These are phyloP conservation scores for Ganoderma meredithae DNA, from an alignment of 1,284 basidiomycete species.

Conservation along the genomic window DNA sequence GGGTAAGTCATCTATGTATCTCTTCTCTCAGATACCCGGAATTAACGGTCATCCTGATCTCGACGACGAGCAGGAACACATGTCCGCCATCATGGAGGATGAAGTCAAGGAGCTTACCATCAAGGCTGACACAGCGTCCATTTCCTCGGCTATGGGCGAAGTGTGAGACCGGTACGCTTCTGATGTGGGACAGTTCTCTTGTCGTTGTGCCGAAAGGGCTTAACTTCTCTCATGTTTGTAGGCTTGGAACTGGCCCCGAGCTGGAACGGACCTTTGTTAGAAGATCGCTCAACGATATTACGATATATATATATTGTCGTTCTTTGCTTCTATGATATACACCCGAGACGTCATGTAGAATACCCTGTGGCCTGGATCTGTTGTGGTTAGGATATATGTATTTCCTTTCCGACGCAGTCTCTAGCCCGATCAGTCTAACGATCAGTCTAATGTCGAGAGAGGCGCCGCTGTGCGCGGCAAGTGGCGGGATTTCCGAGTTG, in stretches of 20 bases:
- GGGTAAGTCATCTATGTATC: constrained; percentile 1
- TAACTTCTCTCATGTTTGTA: not conserved
- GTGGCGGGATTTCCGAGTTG: constrained; percentile 13
- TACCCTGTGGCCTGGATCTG: not conserved
- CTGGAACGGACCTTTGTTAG: not conserved
- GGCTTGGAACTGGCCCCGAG: not conserved
- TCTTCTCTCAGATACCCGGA: not conserved
- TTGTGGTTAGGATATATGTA: not conserved
- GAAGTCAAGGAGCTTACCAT: constrained; percentile 13
- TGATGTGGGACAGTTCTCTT: not conserved
- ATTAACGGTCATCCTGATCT: not conserved
- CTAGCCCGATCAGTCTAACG: not conserved
- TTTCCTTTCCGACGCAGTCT: not conserved
- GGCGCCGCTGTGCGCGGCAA: not conserved
- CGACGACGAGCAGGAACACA: constrained; percentile 8
- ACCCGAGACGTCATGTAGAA: not conserved
- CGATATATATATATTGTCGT: not conserved
- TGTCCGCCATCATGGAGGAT: constrained; percentile 14
- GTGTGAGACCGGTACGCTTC: constrained; percentile 1
- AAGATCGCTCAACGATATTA: not conserved
- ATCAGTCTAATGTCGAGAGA: not conserved
- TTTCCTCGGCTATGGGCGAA: constrained; percentile 6
- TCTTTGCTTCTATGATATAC: constrained; percentile 1
- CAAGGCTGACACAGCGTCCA: constrained; percentile 23
- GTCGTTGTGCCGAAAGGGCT: not conserved